Evolutionary conservation across 441 rosid genomes (phyloP).

Genomic region (Hura crepitans): DNA sequence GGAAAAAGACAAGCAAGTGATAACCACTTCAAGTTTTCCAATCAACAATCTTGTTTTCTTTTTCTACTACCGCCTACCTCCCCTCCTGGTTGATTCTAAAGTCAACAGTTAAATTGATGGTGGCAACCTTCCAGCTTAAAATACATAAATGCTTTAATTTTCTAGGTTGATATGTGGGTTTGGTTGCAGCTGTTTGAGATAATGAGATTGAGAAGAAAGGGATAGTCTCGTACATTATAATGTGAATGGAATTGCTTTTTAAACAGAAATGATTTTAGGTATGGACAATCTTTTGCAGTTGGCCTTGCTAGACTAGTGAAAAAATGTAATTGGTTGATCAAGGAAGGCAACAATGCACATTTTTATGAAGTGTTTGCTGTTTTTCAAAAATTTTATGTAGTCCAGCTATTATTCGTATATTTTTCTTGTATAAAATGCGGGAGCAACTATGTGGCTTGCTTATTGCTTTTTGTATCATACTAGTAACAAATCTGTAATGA

Average conservation of each 20-base stretch:
- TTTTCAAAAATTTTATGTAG: not conserved
- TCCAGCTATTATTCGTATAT: not conserved
- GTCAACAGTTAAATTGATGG: not conserved
- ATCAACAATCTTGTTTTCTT: not conserved
- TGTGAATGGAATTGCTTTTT: not conserved
- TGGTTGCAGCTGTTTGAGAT: not conserved
- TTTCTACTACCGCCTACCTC: not conserved
- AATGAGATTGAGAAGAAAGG: not conserved
- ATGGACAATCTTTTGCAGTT: not conserved
- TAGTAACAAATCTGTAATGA: not conserved
- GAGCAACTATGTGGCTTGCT: not conserved
- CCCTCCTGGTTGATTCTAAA: not conserved
- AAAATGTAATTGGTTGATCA: not conserved
- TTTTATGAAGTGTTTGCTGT: not conserved
- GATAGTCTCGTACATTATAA: not conserved
- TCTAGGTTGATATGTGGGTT: not conserved
- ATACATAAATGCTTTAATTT: not conserved
- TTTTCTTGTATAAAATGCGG: not conserved
- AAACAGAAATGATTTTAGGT: not conserved
- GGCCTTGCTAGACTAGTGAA: not conserved
- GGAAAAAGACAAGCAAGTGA: conserved; percentile 3
- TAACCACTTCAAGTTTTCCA: not conserved
- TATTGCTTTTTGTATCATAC: not conserved
- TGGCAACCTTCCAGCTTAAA: not conserved
- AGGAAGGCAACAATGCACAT: not conserved